Conservation (phyloP, 2,329 filamentous ascomycete species). For the Thelonectria olida region DNA sequence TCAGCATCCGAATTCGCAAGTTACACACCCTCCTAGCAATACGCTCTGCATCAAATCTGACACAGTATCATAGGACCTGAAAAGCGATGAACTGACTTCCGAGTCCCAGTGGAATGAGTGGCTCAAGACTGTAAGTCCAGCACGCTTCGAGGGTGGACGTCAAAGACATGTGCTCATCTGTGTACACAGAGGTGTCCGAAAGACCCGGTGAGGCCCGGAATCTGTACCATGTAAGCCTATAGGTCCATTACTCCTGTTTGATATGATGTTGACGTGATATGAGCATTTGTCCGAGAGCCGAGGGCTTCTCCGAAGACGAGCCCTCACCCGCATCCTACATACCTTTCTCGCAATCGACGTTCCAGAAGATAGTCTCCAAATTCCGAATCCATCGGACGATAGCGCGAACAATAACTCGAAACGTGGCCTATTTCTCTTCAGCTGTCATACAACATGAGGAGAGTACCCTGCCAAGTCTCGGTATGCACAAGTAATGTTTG, state of each 20-base stretch:
- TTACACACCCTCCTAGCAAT: no score
- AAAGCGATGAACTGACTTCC: not conserved
- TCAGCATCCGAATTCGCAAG: not conserved
- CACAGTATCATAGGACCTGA: not conserved
- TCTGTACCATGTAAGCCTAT: not conserved
- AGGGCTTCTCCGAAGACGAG: slow-evolving; percentile 1
- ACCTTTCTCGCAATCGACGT: not conserved
- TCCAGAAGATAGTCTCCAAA: not conserved
- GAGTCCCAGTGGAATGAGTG: not conserved
- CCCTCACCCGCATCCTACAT: slow-evolving; percentile 5
- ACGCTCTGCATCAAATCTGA: no score
- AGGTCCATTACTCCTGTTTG: no score
- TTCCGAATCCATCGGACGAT: slow-evolving; percentile 4
- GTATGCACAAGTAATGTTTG: not conserved
- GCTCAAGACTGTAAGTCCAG: not conserved
- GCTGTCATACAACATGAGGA: not conserved
- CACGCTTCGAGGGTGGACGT: not conserved
- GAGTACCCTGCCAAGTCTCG: not conserved
- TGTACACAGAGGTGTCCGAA: not conserved
- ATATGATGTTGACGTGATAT: not conserved
- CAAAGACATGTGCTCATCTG: not conserved
- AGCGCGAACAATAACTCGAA: not conserved
- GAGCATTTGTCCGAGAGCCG: slow-evolving; percentile 9
- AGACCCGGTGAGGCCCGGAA: not conserved
- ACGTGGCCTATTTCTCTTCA: not conserved